Evolutionary conservation across 345 rosid genomes (phyloP).

Genomic region (Passiflora organensis): DNA sequence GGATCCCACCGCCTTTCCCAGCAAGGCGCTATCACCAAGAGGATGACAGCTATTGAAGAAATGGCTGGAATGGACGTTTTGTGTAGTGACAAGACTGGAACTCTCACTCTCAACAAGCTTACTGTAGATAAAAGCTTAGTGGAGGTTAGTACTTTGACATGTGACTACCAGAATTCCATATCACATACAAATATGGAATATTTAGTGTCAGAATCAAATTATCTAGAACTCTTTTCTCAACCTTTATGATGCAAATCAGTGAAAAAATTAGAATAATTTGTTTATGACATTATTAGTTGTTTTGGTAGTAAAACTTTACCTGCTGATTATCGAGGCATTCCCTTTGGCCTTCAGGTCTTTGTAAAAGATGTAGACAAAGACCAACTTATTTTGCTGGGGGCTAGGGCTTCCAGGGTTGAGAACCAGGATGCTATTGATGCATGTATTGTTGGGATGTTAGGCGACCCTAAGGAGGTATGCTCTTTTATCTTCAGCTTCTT

Average conservation of each 20-base stretch:
- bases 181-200: background rate
- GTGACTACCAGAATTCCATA: background rate
- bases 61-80: slow-evolving; percentile 92
- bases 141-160: slow-evolving; percentile 39
- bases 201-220: too few relatives aligned
- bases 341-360: slow-evolving; percentile 34
- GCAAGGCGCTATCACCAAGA: slow-evolving; percentile 84
- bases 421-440: slow-evolving; percentile 79
- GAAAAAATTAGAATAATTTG: too few relatives aligned
- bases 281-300: too few relatives aligned
- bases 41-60: slow-evolving; percentile 91
- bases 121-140: slow-evolving; percentile 72
- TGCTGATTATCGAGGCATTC: background rate
- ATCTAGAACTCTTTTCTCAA: too few relatives aligned
- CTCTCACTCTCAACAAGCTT: slow-evolving; percentile 84
- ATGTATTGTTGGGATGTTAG: slow-evolving; percentile 57
- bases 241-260: too few relatives aligned
- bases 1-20: slow-evolving; percentile 76
- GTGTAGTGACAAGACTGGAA: slow-evolving; percentile 86
- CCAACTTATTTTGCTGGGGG: slow-evolving; percentile 48
- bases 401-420: slow-evolving; percentile 80
- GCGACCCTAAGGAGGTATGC: slow-evolving; percentile 50
- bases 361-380: slow-evolving; percentile 60
- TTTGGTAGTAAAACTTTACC: too few relatives aligned
- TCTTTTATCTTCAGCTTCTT: too few relatives aligned